phyloP scores from a whole-genome alignment of 164 flowering plant genomes.

The Aristolochia contorta region DNA sequence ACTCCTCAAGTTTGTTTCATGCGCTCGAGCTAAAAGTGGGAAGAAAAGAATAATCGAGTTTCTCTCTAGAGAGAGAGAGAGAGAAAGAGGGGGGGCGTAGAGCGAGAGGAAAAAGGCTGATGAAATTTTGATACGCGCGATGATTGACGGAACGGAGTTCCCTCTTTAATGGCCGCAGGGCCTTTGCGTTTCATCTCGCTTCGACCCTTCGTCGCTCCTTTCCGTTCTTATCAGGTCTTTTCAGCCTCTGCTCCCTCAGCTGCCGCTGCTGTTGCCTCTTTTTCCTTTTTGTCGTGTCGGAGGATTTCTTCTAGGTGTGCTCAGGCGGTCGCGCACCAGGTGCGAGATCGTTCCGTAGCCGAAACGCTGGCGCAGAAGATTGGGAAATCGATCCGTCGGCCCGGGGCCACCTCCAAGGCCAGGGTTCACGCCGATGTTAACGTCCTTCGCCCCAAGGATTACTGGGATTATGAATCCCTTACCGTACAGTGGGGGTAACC shows the following conservation, averaged over 20 bases:
- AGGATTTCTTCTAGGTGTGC: constrained; percentile 15
- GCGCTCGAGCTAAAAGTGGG: too few relatives aligned
- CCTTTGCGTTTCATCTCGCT: constrained; percentile 26
- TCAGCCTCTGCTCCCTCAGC: constrained; percentile 4
- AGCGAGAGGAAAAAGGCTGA: neutral
- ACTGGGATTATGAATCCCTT: constrained; percentile 93
- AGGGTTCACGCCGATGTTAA: constrained; percentile 87
- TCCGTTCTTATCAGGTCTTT: constrained; percentile 3
- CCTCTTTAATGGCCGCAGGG: constrained; percentile 54
- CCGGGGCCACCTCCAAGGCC: constrained; percentile 89
- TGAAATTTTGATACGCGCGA: neutral
- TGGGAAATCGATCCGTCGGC: constrained; percentile 71
- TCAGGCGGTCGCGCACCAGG: constrained; percentile 8
- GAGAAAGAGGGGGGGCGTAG: neutral
- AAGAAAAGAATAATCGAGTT: too few relatives aligned
- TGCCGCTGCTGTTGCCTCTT: constrained; percentile 6
- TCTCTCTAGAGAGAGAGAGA: neutral
- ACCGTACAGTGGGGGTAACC: constrained; percentile 91
- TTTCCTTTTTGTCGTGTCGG: neutral
- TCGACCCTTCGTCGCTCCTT: constrained; percentile 13
- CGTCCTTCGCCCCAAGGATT: constrained; percentile 81
- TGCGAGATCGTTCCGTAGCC: constrained; percentile 10
- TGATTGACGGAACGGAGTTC: neutral
- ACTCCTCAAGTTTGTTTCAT: too few relatives aligned
- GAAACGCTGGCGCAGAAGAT: constrained; percentile 90